phyloP scores from a whole-genome alignment of 1,284 basidiomycete species.

The Ganoderma sinense region DNA sequence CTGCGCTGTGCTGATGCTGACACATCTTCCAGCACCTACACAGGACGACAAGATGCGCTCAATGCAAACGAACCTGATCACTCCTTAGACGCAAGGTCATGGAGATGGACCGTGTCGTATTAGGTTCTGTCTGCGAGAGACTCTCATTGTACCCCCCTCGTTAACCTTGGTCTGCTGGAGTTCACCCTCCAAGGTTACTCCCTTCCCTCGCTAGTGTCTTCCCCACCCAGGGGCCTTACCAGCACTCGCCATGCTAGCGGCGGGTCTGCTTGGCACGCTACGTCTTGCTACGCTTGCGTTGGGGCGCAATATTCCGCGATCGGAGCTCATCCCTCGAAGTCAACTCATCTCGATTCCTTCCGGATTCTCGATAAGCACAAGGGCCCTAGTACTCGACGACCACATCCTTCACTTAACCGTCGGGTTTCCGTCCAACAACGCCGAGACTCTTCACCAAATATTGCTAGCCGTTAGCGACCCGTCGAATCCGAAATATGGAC shows the following conservation, averaged over 20 bases:
- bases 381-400: not conserved
- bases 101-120: not conserved
- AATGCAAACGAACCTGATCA: not conserved
- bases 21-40: not conserved
- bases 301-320: not conserved
- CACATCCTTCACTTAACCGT: slow-evolving; percentile 35
- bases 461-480: slow-evolving; percentile 41
- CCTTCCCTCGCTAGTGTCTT: not conserved
- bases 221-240: not conserved
- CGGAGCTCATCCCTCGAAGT: not conserved
- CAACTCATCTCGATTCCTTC: not conserved
- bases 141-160: not conserved
- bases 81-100: not conserved
- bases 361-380: not conserved
- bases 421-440: slow-evolving; percentile 27
- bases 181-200: not conserved
- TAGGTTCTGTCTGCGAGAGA: not conserved
- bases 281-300: not conserved
- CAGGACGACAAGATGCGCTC: not conserved
- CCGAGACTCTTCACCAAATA: slow-evolving; percentile 32
- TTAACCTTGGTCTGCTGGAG: not conserved
- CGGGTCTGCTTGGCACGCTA: not conserved
- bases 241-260: slow-evolving; percentile 6
- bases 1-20: not conserved
- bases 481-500: slow-evolving; percentile 35